Base-by-base conservation (phyloP, 805 yeast genomes). In the Kuraishia ogatae region DNA sequence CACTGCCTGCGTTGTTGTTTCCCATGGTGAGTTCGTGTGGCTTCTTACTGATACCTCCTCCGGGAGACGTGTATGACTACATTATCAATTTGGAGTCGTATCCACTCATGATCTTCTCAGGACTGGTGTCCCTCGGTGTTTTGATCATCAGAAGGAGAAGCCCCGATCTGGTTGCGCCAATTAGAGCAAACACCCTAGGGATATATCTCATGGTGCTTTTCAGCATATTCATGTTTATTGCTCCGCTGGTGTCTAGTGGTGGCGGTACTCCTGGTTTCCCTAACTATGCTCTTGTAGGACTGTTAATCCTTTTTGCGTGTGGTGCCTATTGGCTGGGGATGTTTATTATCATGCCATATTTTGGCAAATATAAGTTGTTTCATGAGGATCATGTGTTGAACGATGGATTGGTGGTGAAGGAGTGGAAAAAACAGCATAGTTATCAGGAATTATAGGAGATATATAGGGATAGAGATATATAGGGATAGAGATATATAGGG, bases 321-420 rank as follows among this genome's bases (percentile, higher is more conserved):
- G 67, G 74, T n/a, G 4, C 68, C 0, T 84, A 78, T 62, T 87
- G 92, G 92, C 64, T 67, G 1, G 48, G 77, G 15, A 76, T 71
- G 69, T 87, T 85, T 61, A 66, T 63, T 19, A 20, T 78, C 0
- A 61, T 78, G 22, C 89, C 90, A 0, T 60, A 67, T 57, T 10
- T 73, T 0, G 73, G 77, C 6, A 68, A 70, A 0, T 85, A 85
- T 60, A 66, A 66, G 4, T 63, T 85, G 26, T 67, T 70, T 6
- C 72, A 74, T 10, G 75, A 70, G 52, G 74, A 72, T 2, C 61
- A 68, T 3, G 67, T 63, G 22, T 68, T 81, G 53, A 73, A 75
- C 1, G 91, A 85, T 65, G 91, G 91, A 0, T 66, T 85, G 53
- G 71, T 71, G 4, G 72, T 84, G 1, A 83, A 81, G 58, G 66